Evolutionary conservation across 2,329 filamentous ascomycete genomes (phyloP), one percentile per base, ranked within the genome.

Genomic region (Xylaria sp.): DNA sequence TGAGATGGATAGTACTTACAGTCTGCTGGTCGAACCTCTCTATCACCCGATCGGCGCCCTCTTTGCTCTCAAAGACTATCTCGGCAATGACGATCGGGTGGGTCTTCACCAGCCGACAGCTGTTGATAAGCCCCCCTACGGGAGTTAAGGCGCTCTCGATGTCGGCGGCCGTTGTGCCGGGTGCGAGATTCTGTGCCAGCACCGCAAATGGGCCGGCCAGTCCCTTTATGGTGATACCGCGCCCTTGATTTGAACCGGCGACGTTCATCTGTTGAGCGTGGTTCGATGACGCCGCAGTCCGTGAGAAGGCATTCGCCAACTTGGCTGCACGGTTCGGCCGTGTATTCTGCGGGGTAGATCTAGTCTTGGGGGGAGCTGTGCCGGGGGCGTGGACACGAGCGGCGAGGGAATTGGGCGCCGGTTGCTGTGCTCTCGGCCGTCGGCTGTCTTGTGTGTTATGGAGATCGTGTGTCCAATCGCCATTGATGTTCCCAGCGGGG

Each of bases 121-220:
- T 88, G 28, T 86, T 77, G 75, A 93, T 86, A 69, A 90, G 84
- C 36, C 91, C 92, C 46, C 91, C 92, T n/a, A 92, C 82, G 0
- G 89, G 89, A n/a, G 86, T 87, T 88, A 96, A 90, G 65, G 93
- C 93, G 74, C 90, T 92, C 82, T 94, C 92, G 68, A 96, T 93
- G 76, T 96, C 93, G 36, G 91, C 92, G 1, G 90, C 91, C 6
- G 93, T 94, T 0, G 93, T 96, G 44, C 93, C 93, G 1, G 88
- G 88, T 13, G 92, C 93, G 77, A 96, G 93, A 83, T 96, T 96
- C 79, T 92, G 90, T 2, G 91, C 92, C 77, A 93, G 87, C 28
- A 96, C 87, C 20, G 88, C 86, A 74, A 88, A 93, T 1, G 92
- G 92, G 0, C 92, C 90, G 0, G 90, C 90, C 9, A 91, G 82